phyloP scores from a whole-genome alignment of 176 grass and related monocot species.

The Carex scoparia region DNA sequence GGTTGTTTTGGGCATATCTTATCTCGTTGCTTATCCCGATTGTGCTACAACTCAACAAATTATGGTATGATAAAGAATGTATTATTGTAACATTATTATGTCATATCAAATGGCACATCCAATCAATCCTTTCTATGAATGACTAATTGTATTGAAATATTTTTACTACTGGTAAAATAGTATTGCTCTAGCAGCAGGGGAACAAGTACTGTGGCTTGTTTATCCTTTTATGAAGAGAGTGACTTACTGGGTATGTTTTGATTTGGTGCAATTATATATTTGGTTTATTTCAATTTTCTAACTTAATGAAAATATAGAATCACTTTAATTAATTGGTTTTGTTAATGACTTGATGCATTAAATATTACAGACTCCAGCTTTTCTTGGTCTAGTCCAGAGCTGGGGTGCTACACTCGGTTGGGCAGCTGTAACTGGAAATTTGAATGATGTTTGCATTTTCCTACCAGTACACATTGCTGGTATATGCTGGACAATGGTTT shows the following conservation, averaged over 20 bases:
- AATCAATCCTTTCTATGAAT: neutral
- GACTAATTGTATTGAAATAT: too few relatives aligned
- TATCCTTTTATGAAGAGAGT: constrained; percentile 56
- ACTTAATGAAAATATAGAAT: too few relatives aligned
- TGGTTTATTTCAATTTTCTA: too few relatives aligned
- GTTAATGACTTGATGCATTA: neutral
- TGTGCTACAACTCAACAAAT: constrained; percentile 6
- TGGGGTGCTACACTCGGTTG: constrained; percentile 36
- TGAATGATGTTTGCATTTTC: constrained; percentile 27
- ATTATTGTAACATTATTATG: neutral
- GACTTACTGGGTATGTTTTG: constrained; percentile 1
- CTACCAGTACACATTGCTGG: constrained; percentile 8
- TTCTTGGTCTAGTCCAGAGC: constrained; percentile 30
- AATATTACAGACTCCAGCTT: constrained; percentile 37
- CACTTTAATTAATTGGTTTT: neutral
- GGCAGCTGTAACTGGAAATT: constrained; percentile 33
- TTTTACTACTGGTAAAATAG: neutral
- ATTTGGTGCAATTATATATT: too few relatives aligned
- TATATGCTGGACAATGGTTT: too few relatives aligned
- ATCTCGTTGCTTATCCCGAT: neutral
- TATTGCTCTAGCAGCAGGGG: neutral
- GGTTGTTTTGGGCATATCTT: neutral
- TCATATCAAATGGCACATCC: neutral
- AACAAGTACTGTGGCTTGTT: neutral
- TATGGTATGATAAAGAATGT: neutral